Evolutionary conservation across 202 grass and related monocot species (phyloP).

Genomic region (Setaria viridis): DNA sequence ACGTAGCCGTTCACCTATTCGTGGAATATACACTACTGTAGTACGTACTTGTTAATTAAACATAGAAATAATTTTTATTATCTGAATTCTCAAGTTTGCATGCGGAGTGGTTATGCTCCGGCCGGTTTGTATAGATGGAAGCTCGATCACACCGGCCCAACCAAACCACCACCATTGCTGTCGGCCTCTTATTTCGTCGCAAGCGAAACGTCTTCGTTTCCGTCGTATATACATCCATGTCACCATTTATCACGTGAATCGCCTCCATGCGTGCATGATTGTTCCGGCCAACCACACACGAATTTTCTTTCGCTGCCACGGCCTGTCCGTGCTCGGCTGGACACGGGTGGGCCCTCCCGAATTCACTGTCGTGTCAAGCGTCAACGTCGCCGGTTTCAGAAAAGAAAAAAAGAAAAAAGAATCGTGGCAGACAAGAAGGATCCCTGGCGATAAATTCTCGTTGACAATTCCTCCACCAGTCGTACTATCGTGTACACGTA

Average conservation of each 20-base stretch:
- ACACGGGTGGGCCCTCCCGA: neutral
- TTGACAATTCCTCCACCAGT: neutral
- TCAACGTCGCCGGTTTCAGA: neutral
- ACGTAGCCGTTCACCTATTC: neutral
- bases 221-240: neutral
- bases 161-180: neutral
- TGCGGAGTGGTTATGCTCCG: neutral
- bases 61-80: neutral
- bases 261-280: slow-evolving; percentile 1
- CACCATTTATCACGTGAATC: slow-evolving; percentile 16
- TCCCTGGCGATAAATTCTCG: neutral
- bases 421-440: slow-evolving; percentile 19
- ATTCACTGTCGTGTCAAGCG: slow-evolving; percentile 21
- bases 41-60: neutral
- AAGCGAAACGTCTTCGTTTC: neutral
- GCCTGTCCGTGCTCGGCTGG: neutral
- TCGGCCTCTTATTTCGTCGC: neutral
- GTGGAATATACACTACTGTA: neutral
- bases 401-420: neutral
- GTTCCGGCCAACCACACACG: slow-evolving; percentile 5
- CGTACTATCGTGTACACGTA: too few species aligned
- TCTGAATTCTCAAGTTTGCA: neutral
- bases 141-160: neutral
- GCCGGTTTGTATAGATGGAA: neutral
- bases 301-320: neutral